Conservation (phyloP, 169 alveolate species). For the Eimeria maxima region DNA sequence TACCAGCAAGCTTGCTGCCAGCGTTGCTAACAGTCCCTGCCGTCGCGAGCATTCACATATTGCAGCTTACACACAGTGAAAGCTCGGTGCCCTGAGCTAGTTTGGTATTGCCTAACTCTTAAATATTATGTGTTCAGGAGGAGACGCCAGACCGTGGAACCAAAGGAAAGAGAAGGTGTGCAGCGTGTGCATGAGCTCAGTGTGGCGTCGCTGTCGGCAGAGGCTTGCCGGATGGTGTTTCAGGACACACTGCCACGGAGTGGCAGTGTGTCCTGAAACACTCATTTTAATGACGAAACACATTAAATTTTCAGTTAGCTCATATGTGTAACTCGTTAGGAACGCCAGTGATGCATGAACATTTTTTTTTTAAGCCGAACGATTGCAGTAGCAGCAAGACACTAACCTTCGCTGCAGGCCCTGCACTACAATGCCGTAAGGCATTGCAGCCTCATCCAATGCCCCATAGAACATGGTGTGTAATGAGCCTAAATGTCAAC, state of each 20-base stretch:
- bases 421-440: not conserved
- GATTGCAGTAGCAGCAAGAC: not conserved
- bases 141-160: not conserved
- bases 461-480: too few relatives aligned
- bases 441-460: too few relatives aligned
- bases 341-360: not conserved
- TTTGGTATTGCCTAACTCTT: not conserved
- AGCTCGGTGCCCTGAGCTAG: not conserved
- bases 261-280: not conserved
- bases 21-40: not conserved
- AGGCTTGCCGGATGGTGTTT: not conserved
- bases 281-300: not conserved
- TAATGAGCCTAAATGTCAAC: too few relatives aligned
- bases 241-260: not conserved
- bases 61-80: not conserved
- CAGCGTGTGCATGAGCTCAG: not conserved
- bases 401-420: not conserved
- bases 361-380: not conserved
- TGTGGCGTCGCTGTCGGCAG: constrained; percentile 22
- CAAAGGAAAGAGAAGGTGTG: not conserved
- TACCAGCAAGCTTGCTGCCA: constrained; percentile 16
- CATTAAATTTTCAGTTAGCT: not conserved
- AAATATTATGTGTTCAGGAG: not conserved
- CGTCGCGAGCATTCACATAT: not conserved
- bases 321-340: not conserved